Evolutionary conservation across 2,329 filamentous ascomycete species (phyloP), one percentile per base, ranked within the genome.

Genomic region (Phialophora tarda): DNA sequence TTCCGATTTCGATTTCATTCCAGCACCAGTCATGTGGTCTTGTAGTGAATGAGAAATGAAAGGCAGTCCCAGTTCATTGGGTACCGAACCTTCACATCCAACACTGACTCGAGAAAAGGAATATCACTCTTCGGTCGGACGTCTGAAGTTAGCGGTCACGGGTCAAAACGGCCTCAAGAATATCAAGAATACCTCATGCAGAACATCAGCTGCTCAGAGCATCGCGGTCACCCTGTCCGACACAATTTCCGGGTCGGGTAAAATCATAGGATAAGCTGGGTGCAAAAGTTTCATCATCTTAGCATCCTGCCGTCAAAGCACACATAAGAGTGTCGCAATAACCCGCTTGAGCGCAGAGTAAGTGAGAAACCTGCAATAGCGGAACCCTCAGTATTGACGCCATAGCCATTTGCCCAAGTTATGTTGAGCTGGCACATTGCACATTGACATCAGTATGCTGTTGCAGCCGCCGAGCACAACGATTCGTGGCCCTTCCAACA

Each of bases 401-500:
- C 23, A 51, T 26, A 50, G 24, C 17, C 21, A 50, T 50, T 23
- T 50, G 47, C 21, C 47, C 47, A 41, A 17, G 6, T 7, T 24
- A 34, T 21, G 12, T 26, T 50, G 47, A 14, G 23, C 24, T 51
- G 48, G 3, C 23, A 28, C 48, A 28, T 24, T 10, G 14, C 48
- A 51, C 48, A 14, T 11, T 51, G 48, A n/a, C 4, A 12, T 64
- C 62, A 70, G 55, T 71, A 68, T 2, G 41, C 65, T 41, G 34
- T 56, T 5, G 50, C 65, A 41, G 34, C 56, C 51, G 67, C 41
- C 14, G 64, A n/a, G 65, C 71, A 73, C 11, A 71, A 69, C 2
- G 65, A 82, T 69, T 82, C 80, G 75, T 83, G 82, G 3, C 78
- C 73, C 61, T 75, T 78, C 70, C 82, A 82, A 71, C 82, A 83